Conservation (phyloP, 2,329 filamentous ascomycete genomes). For the Neopestalotiopsis sp. region DNA sequence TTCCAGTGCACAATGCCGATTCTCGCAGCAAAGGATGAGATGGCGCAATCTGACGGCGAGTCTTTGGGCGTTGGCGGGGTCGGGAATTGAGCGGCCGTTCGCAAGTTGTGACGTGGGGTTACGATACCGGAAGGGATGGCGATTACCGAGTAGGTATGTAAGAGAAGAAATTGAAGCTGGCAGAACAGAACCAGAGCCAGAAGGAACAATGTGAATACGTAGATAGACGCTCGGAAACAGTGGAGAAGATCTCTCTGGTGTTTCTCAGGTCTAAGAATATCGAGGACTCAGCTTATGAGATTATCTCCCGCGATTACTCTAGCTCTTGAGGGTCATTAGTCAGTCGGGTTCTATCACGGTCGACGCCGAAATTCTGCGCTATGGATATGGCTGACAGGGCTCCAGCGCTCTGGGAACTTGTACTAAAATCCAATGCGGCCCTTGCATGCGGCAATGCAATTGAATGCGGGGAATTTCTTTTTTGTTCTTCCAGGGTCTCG, state of each 20-base stretch:
- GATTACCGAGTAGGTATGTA: not conserved
- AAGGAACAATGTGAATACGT: not conserved
- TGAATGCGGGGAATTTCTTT: constrained; percentile 5
- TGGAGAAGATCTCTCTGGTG: too few relatives aligned
- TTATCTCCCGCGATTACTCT: constrained; percentile 18
- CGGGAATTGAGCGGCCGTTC: not conserved
- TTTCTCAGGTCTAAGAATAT: not conserved
- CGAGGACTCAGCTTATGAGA: not conserved
- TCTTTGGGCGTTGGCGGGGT: not conserved
- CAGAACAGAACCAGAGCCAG: not conserved
- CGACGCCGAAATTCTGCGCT: constrained; percentile 7
- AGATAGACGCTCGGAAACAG: not conserved
- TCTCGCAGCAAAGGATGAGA: not conserved
- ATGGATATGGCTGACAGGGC: not conserved
- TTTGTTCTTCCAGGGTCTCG: not conserved
- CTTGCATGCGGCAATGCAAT: constrained; percentile 17
- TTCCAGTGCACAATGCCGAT: not conserved
- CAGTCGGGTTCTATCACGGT: constrained; percentile 4
- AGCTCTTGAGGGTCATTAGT: constrained; percentile 17
- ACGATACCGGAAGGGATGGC: not conserved
- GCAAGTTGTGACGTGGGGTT: constrained; percentile 1
- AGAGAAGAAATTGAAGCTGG: not conserved
- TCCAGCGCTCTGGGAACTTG: not conserved
- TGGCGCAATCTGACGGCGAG: constrained; percentile 8
- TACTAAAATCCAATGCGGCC: not conserved